These are phyloP conservation scores for Myxozyma neotropica DNA, from an alignment of 805 yeast species.

Conservation along the genomic window DNA sequence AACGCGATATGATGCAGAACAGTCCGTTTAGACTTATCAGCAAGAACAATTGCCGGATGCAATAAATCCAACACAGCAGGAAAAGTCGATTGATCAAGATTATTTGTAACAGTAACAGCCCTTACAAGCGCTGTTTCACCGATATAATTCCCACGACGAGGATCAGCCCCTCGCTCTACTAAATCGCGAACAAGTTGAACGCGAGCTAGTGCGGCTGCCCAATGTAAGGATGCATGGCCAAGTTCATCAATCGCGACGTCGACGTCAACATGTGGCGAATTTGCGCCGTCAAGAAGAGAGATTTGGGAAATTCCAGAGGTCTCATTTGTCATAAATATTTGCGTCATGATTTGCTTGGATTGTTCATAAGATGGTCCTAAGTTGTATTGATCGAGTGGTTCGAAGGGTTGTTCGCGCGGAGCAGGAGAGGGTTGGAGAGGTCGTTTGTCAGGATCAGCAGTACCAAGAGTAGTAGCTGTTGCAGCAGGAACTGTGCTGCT, in stretches of 20 bases:
- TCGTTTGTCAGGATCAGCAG: background rate
- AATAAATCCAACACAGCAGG: conserved; percentile 67
- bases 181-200: conserved; percentile 67
- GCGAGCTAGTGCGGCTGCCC: conserved; percentile 93
- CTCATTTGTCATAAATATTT: conserved; percentile 54
- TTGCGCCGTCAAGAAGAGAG: conserved; percentile 37
- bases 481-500: too few species aligned
- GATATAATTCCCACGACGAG: conserved; percentile 70
- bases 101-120: conserved; percentile 80
- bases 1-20: conserved; percentile 84
- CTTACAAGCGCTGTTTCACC: conserved; percentile 89
- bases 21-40: conserved; percentile 74
- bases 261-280: conserved; percentile 51
- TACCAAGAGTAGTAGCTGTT: too few species aligned
- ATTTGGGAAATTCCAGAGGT: conserved; percentile 41
- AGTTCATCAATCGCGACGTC: conserved; percentile 90
- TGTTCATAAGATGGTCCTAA: conserved; percentile 43
- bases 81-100: conserved; percentile 78
- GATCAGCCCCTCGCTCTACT: conserved; percentile 66
- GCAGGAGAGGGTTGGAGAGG: background rate
- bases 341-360: conserved; percentile 52
- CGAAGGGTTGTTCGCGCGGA: conserved; percentile 10
- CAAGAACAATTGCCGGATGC: conserved; percentile 68
- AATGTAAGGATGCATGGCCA: conserved; percentile 91
- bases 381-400: conserved; percentile 35